Conservation (phyloP, 441 rosid species). For the Eutrema salsugineum region DNA sequence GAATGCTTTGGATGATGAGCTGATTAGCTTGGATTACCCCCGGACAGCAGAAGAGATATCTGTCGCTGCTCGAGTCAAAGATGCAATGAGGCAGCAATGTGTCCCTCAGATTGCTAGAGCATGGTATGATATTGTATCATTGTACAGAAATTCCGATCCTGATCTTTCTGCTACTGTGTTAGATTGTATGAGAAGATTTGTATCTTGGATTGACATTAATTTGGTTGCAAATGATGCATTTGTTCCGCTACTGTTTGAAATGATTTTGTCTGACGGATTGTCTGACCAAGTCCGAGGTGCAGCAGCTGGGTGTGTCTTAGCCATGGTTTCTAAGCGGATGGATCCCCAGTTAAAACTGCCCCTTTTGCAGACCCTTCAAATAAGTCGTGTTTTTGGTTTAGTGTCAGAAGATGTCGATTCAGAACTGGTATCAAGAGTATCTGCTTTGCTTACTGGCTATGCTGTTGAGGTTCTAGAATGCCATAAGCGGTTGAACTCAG, state of each 20-base stretch:
- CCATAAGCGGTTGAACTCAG: conserved; percentile 58
- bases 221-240: conserved; percentile 76
- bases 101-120: conserved; percentile 77
- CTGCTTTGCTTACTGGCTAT: conserved; percentile 74
- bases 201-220: conserved; percentile 91
- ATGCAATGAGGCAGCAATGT: conserved; percentile 96
- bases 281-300: conserved; percentile 76
- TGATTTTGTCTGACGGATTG: conserved; percentile 55
- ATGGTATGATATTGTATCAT: conserved; percentile 73
- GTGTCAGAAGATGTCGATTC: conserved; percentile 59
- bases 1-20: conserved; percentile 85
- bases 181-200: conserved; percentile 77
- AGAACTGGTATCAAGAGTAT: conserved; percentile 57
- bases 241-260: conserved; percentile 72
- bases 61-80: conserved; percentile 73
- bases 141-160: conserved; percentile 62
- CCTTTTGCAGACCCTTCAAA: conserved; percentile 65
- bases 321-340: conserved; percentile 88
- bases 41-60: conserved; percentile 58
- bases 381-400: conserved; percentile 64
- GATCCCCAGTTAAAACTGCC: conserved; percentile 64
- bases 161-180: conserved; percentile 67
- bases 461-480: conserved; percentile 89
- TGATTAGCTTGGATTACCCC: conserved; percentile 85
- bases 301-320: conserved; percentile 77